Conservation (phyloP, 805 yeast genomes). For the Suhomyces xylopsoci region DNA sequence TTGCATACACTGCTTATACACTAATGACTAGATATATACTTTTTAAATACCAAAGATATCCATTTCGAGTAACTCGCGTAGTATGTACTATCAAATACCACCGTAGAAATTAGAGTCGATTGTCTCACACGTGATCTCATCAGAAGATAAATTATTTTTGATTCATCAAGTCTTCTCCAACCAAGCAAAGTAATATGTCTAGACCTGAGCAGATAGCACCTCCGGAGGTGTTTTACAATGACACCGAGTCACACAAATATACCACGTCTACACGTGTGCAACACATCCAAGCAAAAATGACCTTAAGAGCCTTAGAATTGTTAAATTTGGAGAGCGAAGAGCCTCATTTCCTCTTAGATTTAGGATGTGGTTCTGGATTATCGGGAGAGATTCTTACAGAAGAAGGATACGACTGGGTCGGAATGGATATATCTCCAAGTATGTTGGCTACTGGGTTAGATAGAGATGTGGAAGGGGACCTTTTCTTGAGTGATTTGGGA, state of each 20-base stretch:
- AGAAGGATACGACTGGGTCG: constrained; percentile 93
- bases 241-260: constrained; percentile 82
- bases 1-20: background rate
- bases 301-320: constrained; percentile 86
- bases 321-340: constrained; percentile 62
- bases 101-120: background rate
- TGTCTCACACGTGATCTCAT: background rate
- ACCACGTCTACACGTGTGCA: constrained; percentile 95
- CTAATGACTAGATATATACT: background rate
- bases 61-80: background rate
- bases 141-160: background rate
- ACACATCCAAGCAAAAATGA: constrained; percentile 97
- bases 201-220: constrained; percentile 97
- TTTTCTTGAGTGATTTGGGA: constrained; percentile 90
- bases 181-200: constrained; percentile 52
- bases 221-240: constrained; percentile 93
- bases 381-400: constrained; percentile 92
- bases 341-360: constrained; percentile 73
- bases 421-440: constrained; percentile 93
- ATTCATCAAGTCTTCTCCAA: background rate
- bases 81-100: background rate
- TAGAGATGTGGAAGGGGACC: constrained; percentile 89
- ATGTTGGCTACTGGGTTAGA: constrained; percentile 95
- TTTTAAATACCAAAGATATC: background rate
- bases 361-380: constrained; percentile 97